A percentile compares a stretch with the other conserved stretches of the same genome.
These are phyloP conservation scores for Diutina catenulata DNA, from an alignment of 1,139 yeast species.

Conservation along the genomic window DNA sequence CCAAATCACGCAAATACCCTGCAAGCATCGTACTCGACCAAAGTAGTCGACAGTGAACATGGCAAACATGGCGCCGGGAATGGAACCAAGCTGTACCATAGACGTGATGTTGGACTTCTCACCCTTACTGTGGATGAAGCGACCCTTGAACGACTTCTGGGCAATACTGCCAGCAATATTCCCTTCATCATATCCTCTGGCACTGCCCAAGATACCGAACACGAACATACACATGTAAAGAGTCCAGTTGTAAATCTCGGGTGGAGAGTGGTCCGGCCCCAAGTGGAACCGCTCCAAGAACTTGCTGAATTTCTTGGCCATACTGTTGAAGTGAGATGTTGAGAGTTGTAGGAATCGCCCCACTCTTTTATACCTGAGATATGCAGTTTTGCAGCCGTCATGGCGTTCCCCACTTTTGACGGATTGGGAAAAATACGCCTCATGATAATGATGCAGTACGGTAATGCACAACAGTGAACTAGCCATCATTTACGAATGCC, in stretches of 20 bases:
- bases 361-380: no score
- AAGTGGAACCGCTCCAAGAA: no score
- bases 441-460: no score
- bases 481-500: no score
- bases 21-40: conserved; percentile 45
- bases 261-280: conserved; percentile 31
- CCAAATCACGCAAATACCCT: conserved; percentile 34
- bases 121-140: conserved; percentile 21
- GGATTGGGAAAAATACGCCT: no score
- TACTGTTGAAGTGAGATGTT: no score
- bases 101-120: conserved; percentile 41
- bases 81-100: conserved; percentile 53
- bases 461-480: no score
- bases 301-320: no score
- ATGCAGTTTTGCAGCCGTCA: no score
- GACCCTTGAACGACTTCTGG: conserved; percentile 28
- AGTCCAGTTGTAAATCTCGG: conserved; percentile 36
- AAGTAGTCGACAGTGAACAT: conserved; percentile 38
- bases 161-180: conserved; percentile 31
- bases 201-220: conserved; percentile 48
- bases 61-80: conserved; percentile 45
- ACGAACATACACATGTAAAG: conserved; percentile 36
- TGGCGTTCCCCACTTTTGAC: no score
- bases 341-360: no score
- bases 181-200: conserved; percentile 56